Percentiles rank a stretch among this genome's conserved stretches.
These are phyloP conservation scores for Colletotrichum abscissum DNA, from an alignment of 2,329 filamentous ascomycete species.

Conservation along the genomic window DNA sequence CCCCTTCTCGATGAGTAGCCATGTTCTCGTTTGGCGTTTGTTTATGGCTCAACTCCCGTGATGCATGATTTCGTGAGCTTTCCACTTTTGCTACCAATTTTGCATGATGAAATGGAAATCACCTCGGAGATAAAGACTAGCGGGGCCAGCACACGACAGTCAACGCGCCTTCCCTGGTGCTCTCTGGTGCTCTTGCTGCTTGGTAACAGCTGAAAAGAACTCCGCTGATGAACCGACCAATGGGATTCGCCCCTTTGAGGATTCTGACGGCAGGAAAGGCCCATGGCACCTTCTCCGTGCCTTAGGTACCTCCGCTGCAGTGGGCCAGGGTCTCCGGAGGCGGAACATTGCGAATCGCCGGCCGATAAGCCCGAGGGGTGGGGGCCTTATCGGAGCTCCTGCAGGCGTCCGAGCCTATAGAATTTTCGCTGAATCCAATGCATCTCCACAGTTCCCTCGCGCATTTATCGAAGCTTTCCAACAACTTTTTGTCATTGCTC, in stretches of 20 bases:
- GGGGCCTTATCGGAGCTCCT: constrained; percentile 37
- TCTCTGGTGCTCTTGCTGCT: neutral
- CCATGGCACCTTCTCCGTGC: too few species aligned
- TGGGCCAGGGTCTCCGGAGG: constrained; percentile 1
- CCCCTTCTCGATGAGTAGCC: constrained; percentile 57
- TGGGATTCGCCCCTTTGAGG: neutral
- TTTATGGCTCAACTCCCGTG: constrained; percentile 26
- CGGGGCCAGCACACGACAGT: constrained; percentile 8
- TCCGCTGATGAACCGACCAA: neutral
- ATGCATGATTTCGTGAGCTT: constrained; percentile 35
- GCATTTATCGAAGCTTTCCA: constrained; percentile 32
- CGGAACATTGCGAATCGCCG: constrained; percentile 28
- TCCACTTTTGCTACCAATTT: constrained; percentile 21
- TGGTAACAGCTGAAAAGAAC: neutral
- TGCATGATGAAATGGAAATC: constrained; percentile 46
- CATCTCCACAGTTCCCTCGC: constrained; percentile 29
- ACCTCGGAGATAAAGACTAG: constrained; percentile 39
- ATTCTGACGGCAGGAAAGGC: neutral
- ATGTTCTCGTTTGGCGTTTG: constrained; percentile 45
- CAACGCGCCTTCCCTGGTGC: neutral
- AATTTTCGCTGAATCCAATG: constrained; percentile 37
- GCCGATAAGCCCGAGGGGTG: constrained; percentile 34
- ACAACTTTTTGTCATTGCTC: constrained; percentile 16
- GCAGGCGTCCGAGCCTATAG: constrained; percentile 19
- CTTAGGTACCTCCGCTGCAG: too few species aligned